Conservation (phyloP, 1,284 basidiomycete species). For the Papiliotrema laurentii region DNA sequence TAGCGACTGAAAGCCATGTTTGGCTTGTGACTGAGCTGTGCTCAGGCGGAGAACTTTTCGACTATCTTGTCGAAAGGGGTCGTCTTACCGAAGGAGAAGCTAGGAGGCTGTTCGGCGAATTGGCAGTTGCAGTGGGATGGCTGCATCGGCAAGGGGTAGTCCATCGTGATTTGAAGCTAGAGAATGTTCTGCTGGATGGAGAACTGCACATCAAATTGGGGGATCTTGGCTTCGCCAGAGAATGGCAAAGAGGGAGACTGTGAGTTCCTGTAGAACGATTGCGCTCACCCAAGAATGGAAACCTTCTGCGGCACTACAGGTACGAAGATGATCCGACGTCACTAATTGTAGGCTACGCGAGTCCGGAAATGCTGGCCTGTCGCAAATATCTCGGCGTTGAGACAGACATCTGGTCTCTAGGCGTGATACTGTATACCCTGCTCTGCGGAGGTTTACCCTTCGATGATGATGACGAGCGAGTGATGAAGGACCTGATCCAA, state of each 20-base stretch:
- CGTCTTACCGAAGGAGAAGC: constrained; percentile 77
- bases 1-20: constrained; percentile 89
- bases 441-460: constrained; percentile 93
- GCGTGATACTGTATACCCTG: constrained; percentile 90
- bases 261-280: constrained; percentile 15
- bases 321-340: not conserved
- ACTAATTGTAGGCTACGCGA: constrained; percentile 58
- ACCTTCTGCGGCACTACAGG: constrained; percentile 97
- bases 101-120: constrained; percentile 80
- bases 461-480: constrained; percentile 87
- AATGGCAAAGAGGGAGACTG: constrained; percentile 76
- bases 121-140: constrained; percentile 92
- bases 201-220: constrained; percentile 82
- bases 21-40: constrained; percentile 98
- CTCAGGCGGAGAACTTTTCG: constrained; percentile 92
- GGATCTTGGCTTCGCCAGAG: constrained; percentile 94
- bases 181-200: constrained; percentile 89
- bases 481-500: constrained; percentile 85
- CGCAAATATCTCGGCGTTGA: constrained; percentile 86
- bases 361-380: constrained; percentile 89
- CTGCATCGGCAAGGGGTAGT: constrained; percentile 84
- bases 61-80: constrained; percentile 93
- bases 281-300: constrained; percentile 58
- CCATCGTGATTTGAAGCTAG: constrained; percentile 92
- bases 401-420: constrained; percentile 96